These are phyloP conservation scores for Kwoniella heveanensis DNA, from an alignment of 768 basidiomycete genomes.

Conservation along the genomic window DNA sequence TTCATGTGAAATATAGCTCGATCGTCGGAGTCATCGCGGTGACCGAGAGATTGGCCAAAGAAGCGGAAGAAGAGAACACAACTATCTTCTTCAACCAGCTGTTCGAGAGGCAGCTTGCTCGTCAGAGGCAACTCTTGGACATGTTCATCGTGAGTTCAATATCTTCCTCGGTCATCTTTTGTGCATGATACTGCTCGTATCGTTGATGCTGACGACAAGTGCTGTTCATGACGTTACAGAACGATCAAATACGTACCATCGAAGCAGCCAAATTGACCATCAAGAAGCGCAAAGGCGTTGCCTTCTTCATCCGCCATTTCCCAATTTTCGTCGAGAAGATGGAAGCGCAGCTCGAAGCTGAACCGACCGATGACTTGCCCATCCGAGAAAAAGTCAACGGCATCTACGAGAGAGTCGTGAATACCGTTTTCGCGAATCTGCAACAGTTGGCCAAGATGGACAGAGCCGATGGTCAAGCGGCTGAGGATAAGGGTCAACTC, in stretches of 20 bases:
- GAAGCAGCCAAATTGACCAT: conserved; percentile 87
- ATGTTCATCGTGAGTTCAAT: conserved; percentile 59
- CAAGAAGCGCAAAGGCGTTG: conserved; percentile 90
- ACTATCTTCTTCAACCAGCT: conserved; percentile 67
- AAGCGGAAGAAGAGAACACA: conserved; percentile 78
- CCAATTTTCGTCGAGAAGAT: conserved; percentile 81
- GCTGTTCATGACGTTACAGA: conserved; percentile 59
- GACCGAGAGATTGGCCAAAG: conserved; percentile 73
- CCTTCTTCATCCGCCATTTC: conserved; percentile 89
- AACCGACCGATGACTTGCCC: conserved; percentile 66
- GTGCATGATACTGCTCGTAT: not conserved
- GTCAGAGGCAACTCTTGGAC: conserved; percentile 75
- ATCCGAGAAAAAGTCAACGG: conserved; percentile 74
- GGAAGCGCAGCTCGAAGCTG: conserved; percentile 77
- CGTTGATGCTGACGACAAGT: too few species aligned
- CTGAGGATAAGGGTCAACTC: conserved; percentile 91
- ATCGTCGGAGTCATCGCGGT: conserved; percentile 77
- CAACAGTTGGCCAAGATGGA: conserved; percentile 97
- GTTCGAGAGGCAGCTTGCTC: conserved; percentile 78
- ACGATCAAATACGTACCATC: conserved; percentile 80
- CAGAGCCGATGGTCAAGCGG: conserved; percentile 63
- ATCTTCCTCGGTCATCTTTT: too few species aligned
- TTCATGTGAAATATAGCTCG: conserved; percentile 62
- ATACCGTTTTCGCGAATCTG: conserved; percentile 85
- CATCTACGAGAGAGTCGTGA: conserved; percentile 84